phyloP scores from a whole-genome alignment of 108 stramenopile species.

The Mediolabrus comicus region DNA sequence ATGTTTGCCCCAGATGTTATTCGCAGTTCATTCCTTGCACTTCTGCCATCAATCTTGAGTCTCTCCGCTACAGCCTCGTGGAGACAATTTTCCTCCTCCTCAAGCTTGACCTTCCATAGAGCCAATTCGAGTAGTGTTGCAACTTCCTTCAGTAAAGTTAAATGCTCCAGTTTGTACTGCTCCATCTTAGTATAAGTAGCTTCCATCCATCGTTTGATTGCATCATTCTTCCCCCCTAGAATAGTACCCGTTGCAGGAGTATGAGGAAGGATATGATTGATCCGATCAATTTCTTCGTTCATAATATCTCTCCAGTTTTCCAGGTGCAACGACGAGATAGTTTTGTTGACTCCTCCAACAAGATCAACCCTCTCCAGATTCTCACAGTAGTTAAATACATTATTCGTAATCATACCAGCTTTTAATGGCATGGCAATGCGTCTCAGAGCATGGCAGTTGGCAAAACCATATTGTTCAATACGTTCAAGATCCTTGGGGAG shows the following conservation, averaged over 20 bases:
- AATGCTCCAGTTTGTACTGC: background rate
- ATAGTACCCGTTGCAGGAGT: background rate
- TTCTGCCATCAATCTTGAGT: background rate
- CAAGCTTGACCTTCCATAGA: background rate
- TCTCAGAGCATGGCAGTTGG: background rate
- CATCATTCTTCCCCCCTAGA: background rate
- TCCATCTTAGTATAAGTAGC: background rate
- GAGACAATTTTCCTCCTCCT: background rate
- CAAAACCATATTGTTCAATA: conserved; percentile 5
- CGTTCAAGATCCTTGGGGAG: background rate
- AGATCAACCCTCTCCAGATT: background rate
- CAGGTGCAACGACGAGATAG: background rate
- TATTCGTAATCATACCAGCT: background rate
- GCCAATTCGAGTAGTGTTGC: background rate
- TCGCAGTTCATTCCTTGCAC: background rate
- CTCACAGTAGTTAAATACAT: background rate
- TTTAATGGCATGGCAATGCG: conserved; percentile 3
- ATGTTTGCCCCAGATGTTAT: background rate
- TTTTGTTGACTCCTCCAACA: background rate
- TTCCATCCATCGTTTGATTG: background rate
- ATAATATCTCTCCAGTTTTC: conserved; percentile 7
- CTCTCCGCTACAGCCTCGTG: background rate
- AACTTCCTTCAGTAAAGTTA: background rate
- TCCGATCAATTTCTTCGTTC: conserved; percentile 5
- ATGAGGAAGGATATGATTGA: conserved; percentile 3